phyloP scores from a whole-genome alignment of 805 yeast genomes.

The Starmerella riodocensis region DNA sequence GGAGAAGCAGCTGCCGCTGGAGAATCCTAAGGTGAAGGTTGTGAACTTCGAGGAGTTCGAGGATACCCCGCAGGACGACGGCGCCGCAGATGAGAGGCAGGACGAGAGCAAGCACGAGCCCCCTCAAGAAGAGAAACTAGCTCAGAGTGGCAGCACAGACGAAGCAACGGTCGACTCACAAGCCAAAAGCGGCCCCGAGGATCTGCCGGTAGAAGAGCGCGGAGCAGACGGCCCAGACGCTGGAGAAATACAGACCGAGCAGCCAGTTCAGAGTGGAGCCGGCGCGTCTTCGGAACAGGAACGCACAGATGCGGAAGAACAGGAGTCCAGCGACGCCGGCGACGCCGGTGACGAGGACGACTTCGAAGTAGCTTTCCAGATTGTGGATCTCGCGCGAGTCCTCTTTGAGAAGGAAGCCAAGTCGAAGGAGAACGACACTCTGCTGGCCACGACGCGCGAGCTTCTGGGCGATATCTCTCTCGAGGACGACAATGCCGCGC shows the following conservation, averaged over 20 bases:
- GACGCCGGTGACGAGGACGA: conserved; percentile 42
- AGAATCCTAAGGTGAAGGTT: conserved; percentile 17
- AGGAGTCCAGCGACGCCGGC: conserved; percentile 15
- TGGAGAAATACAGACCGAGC: conserved; percentile 28
- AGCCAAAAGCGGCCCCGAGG: too few relatives aligned
- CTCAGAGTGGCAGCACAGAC: background rate
- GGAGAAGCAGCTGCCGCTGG: conserved; percentile 18
- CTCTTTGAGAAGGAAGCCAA: conserved; percentile 38
- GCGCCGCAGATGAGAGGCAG: conserved; percentile 25
- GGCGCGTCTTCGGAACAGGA: conserved; percentile 19
- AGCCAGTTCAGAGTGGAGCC: conserved; percentile 19
- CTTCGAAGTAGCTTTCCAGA: conserved; percentile 61
- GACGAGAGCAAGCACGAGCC: conserved; percentile 21
- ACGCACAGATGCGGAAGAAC: conserved; percentile 8
- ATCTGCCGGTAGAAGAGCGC: too few relatives aligned
- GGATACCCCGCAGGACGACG: conserved; percentile 24
- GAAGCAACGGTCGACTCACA: background rate
- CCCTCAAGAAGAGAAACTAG: conserved; percentile 24
- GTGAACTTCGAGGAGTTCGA: conserved; percentile 20
- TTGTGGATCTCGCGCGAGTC: conserved; percentile 63
- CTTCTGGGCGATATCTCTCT: conserved; percentile 78
- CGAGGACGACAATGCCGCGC: conserved; percentile 70
- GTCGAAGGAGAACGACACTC: conserved; percentile 30
- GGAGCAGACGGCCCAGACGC: conserved; percentile 27
- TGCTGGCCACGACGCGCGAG: conserved; percentile 61